These are phyloP conservation scores for Colletotrichum tanaceti DNA, from an alignment of 2,329 filamentous ascomycete genomes.

Conservation along the genomic window DNA sequence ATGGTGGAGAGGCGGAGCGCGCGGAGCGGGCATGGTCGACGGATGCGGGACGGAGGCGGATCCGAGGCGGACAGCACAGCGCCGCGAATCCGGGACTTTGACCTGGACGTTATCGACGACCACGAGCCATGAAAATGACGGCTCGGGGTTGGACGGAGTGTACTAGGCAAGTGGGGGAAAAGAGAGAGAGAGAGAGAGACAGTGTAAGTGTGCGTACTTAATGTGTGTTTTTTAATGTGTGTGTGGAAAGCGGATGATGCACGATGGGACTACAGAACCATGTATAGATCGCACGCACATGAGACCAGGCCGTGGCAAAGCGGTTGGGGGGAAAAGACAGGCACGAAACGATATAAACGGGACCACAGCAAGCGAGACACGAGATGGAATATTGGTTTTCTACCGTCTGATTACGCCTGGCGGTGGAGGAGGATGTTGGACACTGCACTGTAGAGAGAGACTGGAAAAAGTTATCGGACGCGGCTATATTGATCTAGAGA, in stretches of 20 bases:
- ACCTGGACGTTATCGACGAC: conserved; percentile 51
- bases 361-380: conserved; percentile 9
- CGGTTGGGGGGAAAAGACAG: background rate
- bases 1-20: conserved; percentile 43
- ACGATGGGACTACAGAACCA: conserved; percentile 27
- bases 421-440: too few relatives aligned
- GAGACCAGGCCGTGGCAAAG: background rate
- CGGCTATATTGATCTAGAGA: background rate
- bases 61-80: conserved; percentile 44
- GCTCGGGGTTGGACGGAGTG: too few relatives aligned
- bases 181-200: background rate
- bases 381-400: background rate
- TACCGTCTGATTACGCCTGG: background rate
- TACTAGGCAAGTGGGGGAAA: too few relatives aligned
- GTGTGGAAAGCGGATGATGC: background rate
- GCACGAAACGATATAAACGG: background rate
- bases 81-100: conserved; percentile 53
- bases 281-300: background rate
- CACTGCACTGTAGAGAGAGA: background rate
- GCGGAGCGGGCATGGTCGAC: conserved; percentile 15
- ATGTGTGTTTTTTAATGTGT: too few relatives aligned
- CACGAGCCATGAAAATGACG: conserved; percentile 43
- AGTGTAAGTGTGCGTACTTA: too few relatives aligned
- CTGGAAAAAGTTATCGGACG: background rate
- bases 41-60: conserved; percentile 40